Evolutionary conservation across 1,284 basidiomycete genomes (phyloP).

Genomic region (Porodaedalea pini): DNA sequence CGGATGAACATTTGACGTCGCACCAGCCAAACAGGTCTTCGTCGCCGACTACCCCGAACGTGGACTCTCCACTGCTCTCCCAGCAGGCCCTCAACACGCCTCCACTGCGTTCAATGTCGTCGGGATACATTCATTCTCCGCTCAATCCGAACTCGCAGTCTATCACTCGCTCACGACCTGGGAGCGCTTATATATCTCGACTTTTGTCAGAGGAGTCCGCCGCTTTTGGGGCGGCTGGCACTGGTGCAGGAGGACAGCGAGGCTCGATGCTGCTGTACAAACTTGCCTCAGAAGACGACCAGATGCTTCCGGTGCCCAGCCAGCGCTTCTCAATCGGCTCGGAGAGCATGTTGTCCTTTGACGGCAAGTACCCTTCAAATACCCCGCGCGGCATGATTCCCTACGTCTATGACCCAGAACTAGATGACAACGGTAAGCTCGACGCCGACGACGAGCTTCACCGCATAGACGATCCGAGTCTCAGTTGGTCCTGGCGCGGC

Average conservation of each 20-base stretch:
- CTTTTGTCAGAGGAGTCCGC: conserved; percentile 49
- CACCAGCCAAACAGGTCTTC: conserved; percentile 38
- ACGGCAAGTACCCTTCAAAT: conserved; percentile 62
- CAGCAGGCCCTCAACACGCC: conserved; percentile 20
- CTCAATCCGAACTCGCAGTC: conserved; percentile 41
- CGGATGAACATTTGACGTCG: conserved; percentile 36
- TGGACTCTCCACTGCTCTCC: conserved; percentile 14
- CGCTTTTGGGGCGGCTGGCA: conserved; percentile 31
- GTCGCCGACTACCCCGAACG: conserved; percentile 12
- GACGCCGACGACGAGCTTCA: conserved; percentile 63
- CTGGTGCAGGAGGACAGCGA: conserved; percentile 29
- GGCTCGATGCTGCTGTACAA: conserved; percentile 70
- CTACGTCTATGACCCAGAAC: conserved; percentile 62
- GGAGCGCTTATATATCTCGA: conserved; percentile 37
- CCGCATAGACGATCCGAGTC: conserved; percentile 46
- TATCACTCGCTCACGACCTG: conserved; percentile 30
- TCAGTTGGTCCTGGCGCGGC: conserved; percentile 34
- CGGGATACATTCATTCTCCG: conserved; percentile 44
- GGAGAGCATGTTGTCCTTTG: conserved; percentile 51
- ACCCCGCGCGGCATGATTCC: conserved; percentile 50
- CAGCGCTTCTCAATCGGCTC: conserved; percentile 41
- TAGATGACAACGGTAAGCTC: conserved; percentile 50
- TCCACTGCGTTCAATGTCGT: conserved; percentile 30
- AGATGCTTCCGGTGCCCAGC: conserved; percentile 21
- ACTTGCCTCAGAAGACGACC: conserved; percentile 45